Base-by-base conservation (phyloP, 2,329 filamentous ascomycete species). In the Pyrenophora seminiperda region DNA sequence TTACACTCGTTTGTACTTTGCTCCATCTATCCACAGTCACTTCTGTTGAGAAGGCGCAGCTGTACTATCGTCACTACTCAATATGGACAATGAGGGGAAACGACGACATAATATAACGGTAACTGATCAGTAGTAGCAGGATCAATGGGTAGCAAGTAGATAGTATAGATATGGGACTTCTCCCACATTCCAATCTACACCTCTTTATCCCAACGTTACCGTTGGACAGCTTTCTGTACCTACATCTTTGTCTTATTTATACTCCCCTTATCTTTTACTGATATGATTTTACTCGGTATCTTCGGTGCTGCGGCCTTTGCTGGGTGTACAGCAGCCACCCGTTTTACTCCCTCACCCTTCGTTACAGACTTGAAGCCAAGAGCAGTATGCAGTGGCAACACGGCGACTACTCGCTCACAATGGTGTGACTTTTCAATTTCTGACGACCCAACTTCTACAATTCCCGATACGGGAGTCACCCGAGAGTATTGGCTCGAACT, bases 401-500 rank as follows among this genome's bases (percentile, higher is more conserved):
- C 66, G 5, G 65, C 63, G 5, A 43, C 48, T 20, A 65, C 61
- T 36, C 64, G 68, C 29, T 63, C 61, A 5, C 46, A 63, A 38
- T 71, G 80, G 80, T 79, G 79, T 18, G 71, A 80, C 34, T 78
- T 77, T 52, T 76, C 76, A 40, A 73, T 81, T 5, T 15, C 39
- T 4, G 27, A 44, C 40, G 33, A 61, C 15, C 9, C 18, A 2
- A 9, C 3, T 22, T 11, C 20, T 46, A 68, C 75, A 4, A 70
- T 71, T 22, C 82, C 82, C 1, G 68, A 73, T 27, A 85, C 83
- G 0, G 80, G 82, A 10, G 77, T 83, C 2, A 82, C 80, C 17
- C 73, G 83, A 9, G 74, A 75, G 46, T 79, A 78, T 54, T 75
- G 70, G 62, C 67, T 79, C 15, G 72, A 75, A 18, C 60, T 78